These are phyloP conservation scores for Omphalea diandra DNA, from an alignment of 441 rosid species.

Conservation along the genomic window DNA sequence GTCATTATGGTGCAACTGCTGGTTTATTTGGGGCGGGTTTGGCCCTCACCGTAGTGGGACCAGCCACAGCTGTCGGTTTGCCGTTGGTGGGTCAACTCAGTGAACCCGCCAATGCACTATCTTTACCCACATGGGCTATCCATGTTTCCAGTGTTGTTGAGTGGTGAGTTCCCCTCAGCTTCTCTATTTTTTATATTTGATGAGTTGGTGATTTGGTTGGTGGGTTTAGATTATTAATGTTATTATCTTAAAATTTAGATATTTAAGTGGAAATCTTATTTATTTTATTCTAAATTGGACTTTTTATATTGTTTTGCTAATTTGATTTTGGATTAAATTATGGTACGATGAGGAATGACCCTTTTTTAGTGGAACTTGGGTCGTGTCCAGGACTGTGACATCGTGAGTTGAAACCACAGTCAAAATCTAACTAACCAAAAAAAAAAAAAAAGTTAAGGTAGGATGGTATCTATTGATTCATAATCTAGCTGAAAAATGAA, in stretches of 20 bases:
- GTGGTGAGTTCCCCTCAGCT: constrained; percentile 43
- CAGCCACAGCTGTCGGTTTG: constrained; percentile 50
- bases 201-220: no score
- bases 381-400: no score
- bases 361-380: no score
- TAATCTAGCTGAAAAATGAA: neutral
- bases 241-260: neutral
- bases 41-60: constrained; percentile 40
- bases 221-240: neutral
- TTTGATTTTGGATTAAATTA: no score
- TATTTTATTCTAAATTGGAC: neutral
- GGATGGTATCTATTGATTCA: neutral
- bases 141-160: constrained; percentile 91
- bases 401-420: no score
- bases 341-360: no score
- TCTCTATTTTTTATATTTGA: neutral
- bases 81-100: constrained; percentile 50
- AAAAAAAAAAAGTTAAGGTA: no score
- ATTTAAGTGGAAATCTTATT: neutral
- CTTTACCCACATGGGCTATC: constrained; percentile 86
- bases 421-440: no score
- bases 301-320: neutral
- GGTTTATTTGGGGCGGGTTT: constrained; percentile 61
- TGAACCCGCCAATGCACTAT: constrained; percentile 84
- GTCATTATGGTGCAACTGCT: constrained; percentile 18